Base-by-base conservation (phyloP, 768 basidiomycete genomes). In the Pleurotus tuber-regium region DNA sequence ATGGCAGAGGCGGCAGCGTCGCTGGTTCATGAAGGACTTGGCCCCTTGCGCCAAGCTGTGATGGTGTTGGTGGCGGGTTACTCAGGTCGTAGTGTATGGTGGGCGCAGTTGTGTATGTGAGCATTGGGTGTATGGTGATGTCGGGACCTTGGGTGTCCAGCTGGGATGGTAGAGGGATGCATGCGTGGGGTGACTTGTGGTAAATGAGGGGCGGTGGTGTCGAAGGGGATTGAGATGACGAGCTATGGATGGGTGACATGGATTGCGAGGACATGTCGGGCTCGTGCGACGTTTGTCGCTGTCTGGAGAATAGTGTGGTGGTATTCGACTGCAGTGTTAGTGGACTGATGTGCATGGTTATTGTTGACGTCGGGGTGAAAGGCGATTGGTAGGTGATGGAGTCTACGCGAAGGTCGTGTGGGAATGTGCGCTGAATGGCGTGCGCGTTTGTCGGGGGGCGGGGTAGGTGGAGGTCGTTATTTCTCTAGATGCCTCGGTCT, bases 1-100 rank as follows among this genome's bases (percentile, higher is more conserved):
- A 48, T 8, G 46, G 46, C 4, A 48, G 23, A n/a, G 46, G 31
- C 3, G 46, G 46, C 16, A 33, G 31, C 2, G 46, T 48, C 29
- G 46, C 46, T 9, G 46, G 31, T 31, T 48, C 46, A 25, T 42
- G 23, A 31, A 30, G n/a, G 46, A 21, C 29, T 29, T 31, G 21
- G 4, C 29, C 46, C 12, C n/a, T 8, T 18, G 18, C 31, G n/a
- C 29, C 23, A 6, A 18, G 14, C n/a, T 14, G 25, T 4, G 14
- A 1, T 6, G 28, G 31, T n/a, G 31, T 9, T 21, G n/a, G 11
- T 14, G 11, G 29, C 11, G 31, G 31, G 1, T 35, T 48, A 11
- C 18, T 14, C 18, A 48, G 18, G 19, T 48, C 46, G 23, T 18
- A 35, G n/a, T 35, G 12, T 21, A 48, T 19, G 11, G 12, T 35